Base-by-base conservation (phyloP, 345 rosid genomes). In the Microcos paniculata region DNA sequence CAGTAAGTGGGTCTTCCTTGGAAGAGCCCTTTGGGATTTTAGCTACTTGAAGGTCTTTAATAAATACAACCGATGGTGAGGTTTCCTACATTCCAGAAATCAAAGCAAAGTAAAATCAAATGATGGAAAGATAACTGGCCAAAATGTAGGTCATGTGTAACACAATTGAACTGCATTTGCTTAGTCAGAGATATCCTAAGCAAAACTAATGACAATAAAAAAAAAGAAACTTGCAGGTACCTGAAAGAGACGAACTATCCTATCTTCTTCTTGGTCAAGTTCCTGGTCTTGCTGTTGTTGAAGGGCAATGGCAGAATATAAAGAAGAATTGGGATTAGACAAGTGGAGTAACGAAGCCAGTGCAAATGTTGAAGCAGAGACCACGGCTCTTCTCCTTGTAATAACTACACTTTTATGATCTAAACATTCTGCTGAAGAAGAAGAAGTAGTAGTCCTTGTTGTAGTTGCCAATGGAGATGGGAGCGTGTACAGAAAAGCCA, bases 41-140 rank as follows among this genome's bases (percentile, higher is more conserved):
- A 10, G 89, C 81, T 21, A 92, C 79, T 79, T 91, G 90, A 69
- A 91, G 71, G 80, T 91, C 95, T 87, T 94, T 71, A 28, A 92
- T 88, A 74, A 77, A 94, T 56, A 91, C 95, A 76, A 92, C 90
- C 4, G 97, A 94, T 0, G 94, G 85, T 3, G 97, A 90, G 51
- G 97, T 82, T 85, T 79, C 87, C 97, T 92, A 74, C 53, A 30
- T 31, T 16, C 12, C 23, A 46, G 4, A 6, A 24, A 24, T 16
- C 2, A 14, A 26, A 49, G 4, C 35, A 21, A 26, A 46, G 18
- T 71, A 16, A 35, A 55, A 10, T n/a, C 21, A 21, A 23, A 58
- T 21, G 42, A 46, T 8, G 3, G n/a, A 65, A 49, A 18, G 45
- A 9, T 24, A 13, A 24, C 15, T 23, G 61, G 24, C 31, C 31